phyloP scores from a whole-genome alignment of 1,139 yeast species.

The Blastobotrys indianensis region DNA sequence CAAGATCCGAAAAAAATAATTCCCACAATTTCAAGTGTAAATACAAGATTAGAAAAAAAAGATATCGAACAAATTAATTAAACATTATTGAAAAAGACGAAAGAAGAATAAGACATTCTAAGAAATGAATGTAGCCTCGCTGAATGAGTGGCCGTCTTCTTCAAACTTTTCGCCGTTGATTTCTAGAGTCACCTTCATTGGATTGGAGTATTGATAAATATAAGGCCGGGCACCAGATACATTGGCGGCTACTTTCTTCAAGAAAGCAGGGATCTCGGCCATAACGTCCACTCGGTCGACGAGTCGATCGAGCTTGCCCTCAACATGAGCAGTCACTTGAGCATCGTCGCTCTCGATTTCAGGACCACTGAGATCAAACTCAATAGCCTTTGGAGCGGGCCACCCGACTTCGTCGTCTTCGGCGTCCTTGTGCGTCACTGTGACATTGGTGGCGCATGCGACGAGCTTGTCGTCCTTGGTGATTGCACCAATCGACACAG shows the following conservation, averaged over 20 bases:
- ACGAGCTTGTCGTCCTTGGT: conserved; percentile 59
- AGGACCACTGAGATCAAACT: conserved; percentile 52
- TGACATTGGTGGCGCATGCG: conserved; percentile 61
- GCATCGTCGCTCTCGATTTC: conserved; percentile 37
- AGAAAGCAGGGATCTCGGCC: conserved; percentile 94
- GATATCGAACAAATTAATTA: conserved; percentile 6
- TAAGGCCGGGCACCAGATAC: conserved; percentile 94
- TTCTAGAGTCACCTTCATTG: conserved; percentile 33
- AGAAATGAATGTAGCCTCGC: conserved; percentile 68
- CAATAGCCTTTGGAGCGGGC: conserved; percentile 74
- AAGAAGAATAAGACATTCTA: conserved; percentile 38
- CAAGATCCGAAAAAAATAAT: too few relatives aligned
- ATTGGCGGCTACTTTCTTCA: conserved; percentile 86
- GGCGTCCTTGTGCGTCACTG: conserved; percentile 55
- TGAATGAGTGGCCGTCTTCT: conserved; percentile 68
- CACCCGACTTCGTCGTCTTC: conserved; percentile 74
- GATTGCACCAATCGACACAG: conserved; percentile 73
- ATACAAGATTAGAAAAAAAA: neutral
- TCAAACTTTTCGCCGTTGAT: conserved; percentile 35
- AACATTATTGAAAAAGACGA: conserved; percentile 26
- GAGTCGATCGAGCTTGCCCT: conserved; percentile 43
- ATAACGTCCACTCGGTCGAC: conserved; percentile 94
- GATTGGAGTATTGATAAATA: conserved; percentile 82
- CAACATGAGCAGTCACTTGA: conserved; percentile 30
- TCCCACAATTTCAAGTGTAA: conserved; percentile 1